Conservation (phyloP, 2,329 filamentous ascomycete species). For the Calonectria crousiana region DNA sequence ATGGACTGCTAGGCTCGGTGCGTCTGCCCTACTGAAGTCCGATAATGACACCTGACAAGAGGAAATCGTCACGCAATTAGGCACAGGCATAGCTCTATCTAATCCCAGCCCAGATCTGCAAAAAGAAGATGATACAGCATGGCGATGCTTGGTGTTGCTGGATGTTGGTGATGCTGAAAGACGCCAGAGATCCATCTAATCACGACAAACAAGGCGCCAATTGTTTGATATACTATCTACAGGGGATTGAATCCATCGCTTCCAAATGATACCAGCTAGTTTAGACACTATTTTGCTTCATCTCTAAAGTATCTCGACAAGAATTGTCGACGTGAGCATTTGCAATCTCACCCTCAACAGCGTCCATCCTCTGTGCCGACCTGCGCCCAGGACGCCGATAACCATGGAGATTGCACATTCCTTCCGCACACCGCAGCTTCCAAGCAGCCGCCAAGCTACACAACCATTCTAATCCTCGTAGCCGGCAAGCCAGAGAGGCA, state of each 20-base stretch:
- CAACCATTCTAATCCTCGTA: background rate
- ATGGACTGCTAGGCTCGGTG: background rate
- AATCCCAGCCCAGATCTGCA: background rate
- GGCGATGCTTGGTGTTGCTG: background rate
- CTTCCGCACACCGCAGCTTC: background rate
- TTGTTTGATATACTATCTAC: background rate
- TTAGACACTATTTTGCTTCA: no score
- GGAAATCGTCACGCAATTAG: background rate
- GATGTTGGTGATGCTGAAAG: no score
- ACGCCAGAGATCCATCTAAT: background rate
- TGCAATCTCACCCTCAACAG: background rate
- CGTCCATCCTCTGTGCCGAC: no score
- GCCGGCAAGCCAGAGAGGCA: background rate
- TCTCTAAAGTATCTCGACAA: background rate
- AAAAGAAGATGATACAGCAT: background rate
- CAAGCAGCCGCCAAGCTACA: background rate
- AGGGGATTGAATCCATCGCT: background rate
- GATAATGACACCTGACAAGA: background rate
- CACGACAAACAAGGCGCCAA: no score
- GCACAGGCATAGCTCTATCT: background rate
- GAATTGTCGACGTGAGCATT: background rate
- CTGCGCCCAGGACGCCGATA: background rate
- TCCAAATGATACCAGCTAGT: background rate
- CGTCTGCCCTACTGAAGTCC: background rate
- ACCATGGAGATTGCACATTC: no score